These are phyloP conservation scores for Heliocybe sulcata DNA, from an alignment of 1,284 basidiomycete genomes.

Conservation along the genomic window DNA sequence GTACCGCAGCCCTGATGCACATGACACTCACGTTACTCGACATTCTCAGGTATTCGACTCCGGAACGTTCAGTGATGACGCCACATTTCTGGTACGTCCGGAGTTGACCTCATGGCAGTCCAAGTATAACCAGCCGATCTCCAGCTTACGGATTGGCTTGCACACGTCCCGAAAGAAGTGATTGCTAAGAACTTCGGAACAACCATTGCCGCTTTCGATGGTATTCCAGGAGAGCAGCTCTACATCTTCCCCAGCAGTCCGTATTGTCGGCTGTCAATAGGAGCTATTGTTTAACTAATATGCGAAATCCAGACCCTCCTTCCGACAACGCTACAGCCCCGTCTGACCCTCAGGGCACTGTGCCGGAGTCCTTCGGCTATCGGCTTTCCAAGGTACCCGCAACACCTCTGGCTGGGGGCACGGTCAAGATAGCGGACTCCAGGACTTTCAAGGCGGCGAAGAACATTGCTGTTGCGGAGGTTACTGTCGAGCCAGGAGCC, in stretches of 20 bases:
- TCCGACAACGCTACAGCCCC: slow-evolving; percentile 30
- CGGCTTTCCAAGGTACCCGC: slow-evolving; percentile 43
- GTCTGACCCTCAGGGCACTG: slow-evolving; percentile 40
- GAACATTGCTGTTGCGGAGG: slow-evolving; percentile 60
- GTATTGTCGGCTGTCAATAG: slow-evolving; percentile 8
- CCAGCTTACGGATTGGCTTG: slow-evolving; percentile 57
- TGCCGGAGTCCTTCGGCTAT: slow-evolving; percentile 47
- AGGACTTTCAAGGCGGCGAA: slow-evolving; percentile 42
- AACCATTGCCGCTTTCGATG: slow-evolving; percentile 43
- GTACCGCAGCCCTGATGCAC: slow-evolving; percentile 11
- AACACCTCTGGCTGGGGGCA: slow-evolving; percentile 48
- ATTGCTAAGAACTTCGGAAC: slow-evolving; percentile 67
- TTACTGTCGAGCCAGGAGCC: slow-evolving; percentile 61
- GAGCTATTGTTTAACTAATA: not conserved
- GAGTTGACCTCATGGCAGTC: not conserved
- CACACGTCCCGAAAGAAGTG: slow-evolving; percentile 56
- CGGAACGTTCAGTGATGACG: slow-evolving; percentile 60
- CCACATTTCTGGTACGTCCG: slow-evolving; percentile 49
- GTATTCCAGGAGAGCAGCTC: slow-evolving; percentile 50
- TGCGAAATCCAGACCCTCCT: slow-evolving; percentile 23
- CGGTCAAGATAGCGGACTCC: slow-evolving; percentile 57
- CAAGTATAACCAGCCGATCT: not conserved
- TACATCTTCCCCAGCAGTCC: slow-evolving; percentile 61
- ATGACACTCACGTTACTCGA: not conserved
- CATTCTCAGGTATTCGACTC: slow-evolving; percentile 50